Evolutionary conservation across 768 basidiomycete species (phyloP), one percentile per base, ranked within the genome.

Genomic region (Mrakia gelida): DNA sequence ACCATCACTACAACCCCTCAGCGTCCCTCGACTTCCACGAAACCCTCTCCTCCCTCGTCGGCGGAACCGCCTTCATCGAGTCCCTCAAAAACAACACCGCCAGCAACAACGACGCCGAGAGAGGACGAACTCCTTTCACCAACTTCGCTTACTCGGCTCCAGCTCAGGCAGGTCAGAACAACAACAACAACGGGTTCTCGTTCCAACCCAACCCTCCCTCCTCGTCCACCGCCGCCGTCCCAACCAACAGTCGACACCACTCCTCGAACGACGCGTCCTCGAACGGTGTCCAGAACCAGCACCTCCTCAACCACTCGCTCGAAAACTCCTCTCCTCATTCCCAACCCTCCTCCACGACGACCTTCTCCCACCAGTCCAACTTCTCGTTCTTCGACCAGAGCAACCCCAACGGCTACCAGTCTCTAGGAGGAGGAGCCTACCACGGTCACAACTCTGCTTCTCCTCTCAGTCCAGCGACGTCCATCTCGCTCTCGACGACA

Each of bases 31-130:
- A 73, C 45, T 74, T 73, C 30, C 62, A 78, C 56, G 73, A 70
- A 21, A 72, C 72, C 43, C 77, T 74, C 32, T 73, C 76, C 13
- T 77, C 76, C 30, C 76, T 77, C 43, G 76, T 77, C 41, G 38
- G n/a, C 41, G 67, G 67, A 43, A n/a, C 34, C 61, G 76, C 68
- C 5, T 71, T 62, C 70, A 61, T 59, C 38, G 61, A 73, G 3
- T 21, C 65, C 30, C 45, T 52, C 23, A 54, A 59, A 38, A 32
- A 26, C 11, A 38, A 62, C 30, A 38, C 10, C 59, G 56, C 34
- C 54, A 56, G 68, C 38, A 56, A 28, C 65, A 49, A 41, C 30
- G 43, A 49, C 21, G 65, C 15, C 5, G 59, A 38, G n/a, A 38
- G 71, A 23, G 34, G 65, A 15, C 6, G 75, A 34, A 11, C 49